Evolutionary conservation across 805 yeast species (phyloP).

Genomic region (Allodekkera sacchari): DNA sequence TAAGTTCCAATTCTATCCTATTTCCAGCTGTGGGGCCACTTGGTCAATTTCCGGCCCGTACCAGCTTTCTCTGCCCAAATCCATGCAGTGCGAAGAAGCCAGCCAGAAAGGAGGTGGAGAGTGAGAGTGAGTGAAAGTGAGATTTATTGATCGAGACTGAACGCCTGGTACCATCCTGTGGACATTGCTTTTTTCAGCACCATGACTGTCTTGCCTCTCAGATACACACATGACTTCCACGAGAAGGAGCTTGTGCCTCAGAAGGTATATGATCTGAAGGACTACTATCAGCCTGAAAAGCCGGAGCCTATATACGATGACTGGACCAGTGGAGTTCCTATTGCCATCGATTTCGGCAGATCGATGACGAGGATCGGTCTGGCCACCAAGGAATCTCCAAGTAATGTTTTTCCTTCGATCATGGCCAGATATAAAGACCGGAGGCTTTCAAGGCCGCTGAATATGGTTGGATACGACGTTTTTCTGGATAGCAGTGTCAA

Average conservation of each 20-base stretch:
- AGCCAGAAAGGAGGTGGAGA: too few species aligned
- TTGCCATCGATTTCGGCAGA: constrained; percentile 84
- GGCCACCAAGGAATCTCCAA: constrained; percentile 37
- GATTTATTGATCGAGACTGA: too few species aligned
- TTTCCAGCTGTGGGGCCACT: too few species aligned
- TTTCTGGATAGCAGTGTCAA: constrained; percentile 61
- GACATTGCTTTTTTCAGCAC: not conserved
- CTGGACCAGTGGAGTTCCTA: constrained; percentile 55
- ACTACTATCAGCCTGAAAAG: constrained; percentile 26
- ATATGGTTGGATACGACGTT: constrained; percentile 79
- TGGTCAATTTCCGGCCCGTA: too few species aligned
- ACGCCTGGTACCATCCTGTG: too few species aligned
- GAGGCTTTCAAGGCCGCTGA: constrained; percentile 48
- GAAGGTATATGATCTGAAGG: constrained; percentile 33
- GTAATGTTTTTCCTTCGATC: constrained; percentile 59
- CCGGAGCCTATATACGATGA: constrained; percentile 39
- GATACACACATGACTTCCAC: constrained; percentile 1
- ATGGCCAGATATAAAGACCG: constrained; percentile 76
- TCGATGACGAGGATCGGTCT: constrained; percentile 52
- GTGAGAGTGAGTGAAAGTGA: too few species aligned
- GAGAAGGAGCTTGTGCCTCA: constrained; percentile 32
- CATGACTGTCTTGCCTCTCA: not conserved
- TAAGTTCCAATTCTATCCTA: too few species aligned
- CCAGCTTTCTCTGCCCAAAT: too few species aligned
- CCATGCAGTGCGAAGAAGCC: too few species aligned